Base-by-base conservation (phyloP, 2,329 filamentous ascomycete species). In the Fusarium buharicum region DNA sequence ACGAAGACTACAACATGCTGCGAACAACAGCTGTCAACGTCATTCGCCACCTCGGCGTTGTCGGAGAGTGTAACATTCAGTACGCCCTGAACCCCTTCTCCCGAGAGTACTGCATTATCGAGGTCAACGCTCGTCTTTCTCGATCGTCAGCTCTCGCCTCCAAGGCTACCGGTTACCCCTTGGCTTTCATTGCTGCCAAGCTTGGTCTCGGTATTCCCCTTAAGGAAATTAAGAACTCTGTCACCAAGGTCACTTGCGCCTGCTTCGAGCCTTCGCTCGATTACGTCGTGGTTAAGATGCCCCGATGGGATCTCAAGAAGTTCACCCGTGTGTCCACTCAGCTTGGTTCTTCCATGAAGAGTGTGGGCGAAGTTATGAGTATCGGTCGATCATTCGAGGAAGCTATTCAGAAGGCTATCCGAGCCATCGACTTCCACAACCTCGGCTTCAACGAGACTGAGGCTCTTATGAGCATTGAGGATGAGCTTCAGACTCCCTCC, bases 1-100 rank as follows among this genome's bases (percentile, higher is more conserved):
- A 99, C 59, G 93, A 97, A 75, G 95, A 99, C 77, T 99, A 98
- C 83, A 97, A 98, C 79, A 98, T 98, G 95, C 86, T 99, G 28
- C 90, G 95, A 67, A 97, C 94, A 7, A 97, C 95, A 4, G 95
- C 95, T 36, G 91, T 98, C 73, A 97, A 97, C 72, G 93, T 98
- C 73, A 97, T 99, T 73, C 90, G 95, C 55, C 95, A 99, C 76
- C 86, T 99, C 20, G 95, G 95, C 45, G 95, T 99, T 55, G 93
- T 99, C 44, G 95, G 95, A 76, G 95, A 99, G 80, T 99, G 95
- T 80, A 99, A 99, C 78, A 97, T 99, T 62, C 95, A 99, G 77
- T 99, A 98, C 73, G 95, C 95, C 5, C 81, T 99, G 50, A 97
- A 99, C 79, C 95, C 95, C 3, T 92, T 93, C 77, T 97, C 93